Evolutionary conservation across 2,329 filamentous ascomycete genomes (phyloP), one percentile per base, ranked within the genome.

Genomic region (Neonectria sp.): DNA sequence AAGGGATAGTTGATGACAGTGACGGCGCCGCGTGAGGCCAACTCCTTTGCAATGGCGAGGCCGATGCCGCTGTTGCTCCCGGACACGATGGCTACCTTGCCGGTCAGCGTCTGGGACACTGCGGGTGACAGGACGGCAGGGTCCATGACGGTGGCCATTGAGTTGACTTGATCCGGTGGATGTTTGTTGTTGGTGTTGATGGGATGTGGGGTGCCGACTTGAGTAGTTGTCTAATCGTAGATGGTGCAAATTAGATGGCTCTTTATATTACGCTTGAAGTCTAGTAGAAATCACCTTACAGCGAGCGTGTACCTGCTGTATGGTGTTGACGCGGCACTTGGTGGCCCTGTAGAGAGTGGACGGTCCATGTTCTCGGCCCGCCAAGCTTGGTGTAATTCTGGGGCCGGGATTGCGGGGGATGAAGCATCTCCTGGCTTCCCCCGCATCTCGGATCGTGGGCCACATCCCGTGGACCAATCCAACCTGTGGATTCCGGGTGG

Each of bases 21-120:
- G 17, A 45, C 31, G n/a, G 65, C 61, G 7, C 65, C 65, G 24
- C 65, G 65, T 8, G 52, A 35, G 5, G 65, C 56, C 21, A 68
- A 63, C 59, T 85, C 84, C 31, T 76, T 73, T 3, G 81, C 82
- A 35, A 85, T 83, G 35, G 83, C 83, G 12, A 79, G 77, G 27
- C 84, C 85, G 64, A 86, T 85, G 52, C 84, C 85, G 31, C 60
- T 67, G 45, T 60, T 62, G 59, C 66, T 69, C 21, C 70, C 70
- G 11, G 68, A 69, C 37, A 72, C 56, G 31, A 72, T 66, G 35
- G 68, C 70, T 3, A 72, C 69, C 40, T 71, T 71, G 29, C 66
- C 68, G 48, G 58, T 48, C 7, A 70, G 55, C 48, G 65, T 65
- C 45, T 69, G 68, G 25, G 63, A 59, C 27, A 48, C 63, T 13